A percentile compares a stretch with the other conserved stretches of the same genome.
Evolutionary conservation across 495 filamentous ascomycete species (phyloP).

Genomic region (Tuber aestivum): DNA sequence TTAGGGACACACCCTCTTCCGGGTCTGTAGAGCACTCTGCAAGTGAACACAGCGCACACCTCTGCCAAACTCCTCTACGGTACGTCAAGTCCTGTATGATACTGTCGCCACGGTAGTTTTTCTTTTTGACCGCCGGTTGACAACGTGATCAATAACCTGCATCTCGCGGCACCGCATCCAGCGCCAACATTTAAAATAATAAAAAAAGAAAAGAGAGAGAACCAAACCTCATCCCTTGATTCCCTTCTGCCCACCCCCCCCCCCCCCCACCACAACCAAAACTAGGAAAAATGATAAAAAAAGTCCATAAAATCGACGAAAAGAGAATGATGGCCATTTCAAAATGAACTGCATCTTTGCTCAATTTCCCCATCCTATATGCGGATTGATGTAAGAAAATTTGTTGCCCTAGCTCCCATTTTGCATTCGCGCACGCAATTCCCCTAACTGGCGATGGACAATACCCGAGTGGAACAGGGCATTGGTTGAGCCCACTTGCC

Average conservation of each 20-base stretch:
- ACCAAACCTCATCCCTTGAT: background rate
- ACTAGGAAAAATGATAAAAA: background rate
- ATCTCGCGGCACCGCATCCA: constrained; percentile 1
- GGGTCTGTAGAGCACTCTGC: background rate
- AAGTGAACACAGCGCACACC: background rate
- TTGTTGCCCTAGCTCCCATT: background rate
- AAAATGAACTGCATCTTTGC: constrained; percentile 1
- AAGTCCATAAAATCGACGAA: background rate
- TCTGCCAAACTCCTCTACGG: background rate
- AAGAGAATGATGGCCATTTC: background rate
- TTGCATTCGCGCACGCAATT: background rate
- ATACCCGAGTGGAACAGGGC: background rate
- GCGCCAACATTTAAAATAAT: constrained; percentile 1
- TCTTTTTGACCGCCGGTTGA: constrained; percentile 3
- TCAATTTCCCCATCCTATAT: background rate
- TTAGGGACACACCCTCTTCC: background rate
- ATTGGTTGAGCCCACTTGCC: background rate
- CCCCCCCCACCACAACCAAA: background rate
- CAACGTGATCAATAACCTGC: constrained; percentile 4
- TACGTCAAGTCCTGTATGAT: background rate
- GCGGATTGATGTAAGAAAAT: constrained; percentile 4
- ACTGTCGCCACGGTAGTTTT: constrained; percentile 2
- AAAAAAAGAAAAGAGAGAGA: background rate
- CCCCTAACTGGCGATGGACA: background rate
- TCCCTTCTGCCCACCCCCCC: no score